phyloP scores from a whole-genome alignment of 257 asterid species.

The Gardenia jasminoides region DNA sequence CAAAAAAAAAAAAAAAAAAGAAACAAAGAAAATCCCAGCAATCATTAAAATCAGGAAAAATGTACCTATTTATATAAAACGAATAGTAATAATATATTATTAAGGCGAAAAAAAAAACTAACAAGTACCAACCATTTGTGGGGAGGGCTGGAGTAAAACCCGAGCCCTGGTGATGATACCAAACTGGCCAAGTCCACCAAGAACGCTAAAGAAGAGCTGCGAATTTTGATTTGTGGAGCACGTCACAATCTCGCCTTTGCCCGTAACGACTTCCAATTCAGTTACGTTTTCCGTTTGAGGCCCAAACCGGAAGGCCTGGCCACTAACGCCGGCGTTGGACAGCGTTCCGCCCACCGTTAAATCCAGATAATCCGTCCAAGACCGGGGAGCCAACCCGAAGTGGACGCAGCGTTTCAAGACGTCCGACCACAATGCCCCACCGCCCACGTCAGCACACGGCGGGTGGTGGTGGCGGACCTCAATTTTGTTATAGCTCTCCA shows the following conservation, averaged over 20 bases:
- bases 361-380: conserved; percentile 91
- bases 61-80: background rate
- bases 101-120: background rate
- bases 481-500: conserved; percentile 26
- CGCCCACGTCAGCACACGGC: conserved; percentile 66
- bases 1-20: conserved; percentile 3
- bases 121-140: conserved; percentile 54
- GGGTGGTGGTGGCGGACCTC: conserved; percentile 28
- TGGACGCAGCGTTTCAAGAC: conserved; percentile 61
- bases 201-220: conserved; percentile 64
- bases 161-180: conserved; percentile 89
- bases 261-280: conserved; percentile 91
- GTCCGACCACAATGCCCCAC: conserved; percentile 93
- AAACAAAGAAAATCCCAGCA: background rate
- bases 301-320: conserved; percentile 70
- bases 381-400: conserved; percentile 66
- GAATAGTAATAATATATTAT: background rate
- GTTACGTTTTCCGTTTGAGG: conserved; percentile 85
- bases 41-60: background rate
- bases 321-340: conserved; percentile 94
- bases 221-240: conserved; percentile 57
- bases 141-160: conserved; percentile 73
- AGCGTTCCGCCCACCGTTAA: conserved; percentile 93
- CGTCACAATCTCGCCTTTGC: conserved; percentile 69
- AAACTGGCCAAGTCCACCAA: conserved; percentile 95